These are phyloP conservation scores for Xylaria longipes DNA, from an alignment of 495 filamentous ascomycete species.

Conservation along the genomic window DNA sequence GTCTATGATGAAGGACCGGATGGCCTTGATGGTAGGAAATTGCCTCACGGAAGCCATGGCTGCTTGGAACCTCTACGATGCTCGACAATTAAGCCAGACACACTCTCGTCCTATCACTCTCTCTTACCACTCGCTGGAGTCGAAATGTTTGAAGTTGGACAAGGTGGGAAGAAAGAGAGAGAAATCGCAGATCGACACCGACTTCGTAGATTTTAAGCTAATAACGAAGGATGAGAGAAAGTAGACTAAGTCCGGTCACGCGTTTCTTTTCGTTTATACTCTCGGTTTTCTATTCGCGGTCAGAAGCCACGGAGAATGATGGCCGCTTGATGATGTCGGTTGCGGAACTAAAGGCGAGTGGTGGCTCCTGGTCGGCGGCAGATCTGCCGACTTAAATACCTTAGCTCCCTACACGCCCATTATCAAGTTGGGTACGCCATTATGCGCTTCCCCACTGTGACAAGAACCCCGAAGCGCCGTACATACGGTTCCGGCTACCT, in stretches of 20 bases:
- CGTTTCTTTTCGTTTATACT: background rate
- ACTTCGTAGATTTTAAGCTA: background rate
- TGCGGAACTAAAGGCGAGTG: slow-evolving; percentile 4
- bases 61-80: background rate
- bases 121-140: background rate
- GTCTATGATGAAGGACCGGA: slow-evolving; percentile 81
- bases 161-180: background rate
- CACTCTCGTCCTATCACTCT: background rate
- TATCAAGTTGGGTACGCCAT: background rate
- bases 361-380: slow-evolving; percentile 14
- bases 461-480: slow-evolving; percentile 4
- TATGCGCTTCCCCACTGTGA: slow-evolving; percentile 10
- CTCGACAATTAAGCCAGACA: background rate
- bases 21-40: slow-evolving; percentile 78
- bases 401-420: background rate
- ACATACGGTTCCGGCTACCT: background rate
- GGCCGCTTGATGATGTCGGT: background rate
- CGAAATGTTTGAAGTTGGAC: background rate
- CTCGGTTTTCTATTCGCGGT: no score
- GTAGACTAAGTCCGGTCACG: background rate
- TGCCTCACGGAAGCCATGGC: slow-evolving; percentile 53
- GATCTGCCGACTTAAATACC: slow-evolving; percentile 14
- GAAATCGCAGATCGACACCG: background rate
- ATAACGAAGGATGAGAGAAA: background rate
- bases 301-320: background rate